Evolutionary conservation across 1,139 yeast genomes (phyloP).

Genomic region (Geotrichum citri-aurantii): DNA sequence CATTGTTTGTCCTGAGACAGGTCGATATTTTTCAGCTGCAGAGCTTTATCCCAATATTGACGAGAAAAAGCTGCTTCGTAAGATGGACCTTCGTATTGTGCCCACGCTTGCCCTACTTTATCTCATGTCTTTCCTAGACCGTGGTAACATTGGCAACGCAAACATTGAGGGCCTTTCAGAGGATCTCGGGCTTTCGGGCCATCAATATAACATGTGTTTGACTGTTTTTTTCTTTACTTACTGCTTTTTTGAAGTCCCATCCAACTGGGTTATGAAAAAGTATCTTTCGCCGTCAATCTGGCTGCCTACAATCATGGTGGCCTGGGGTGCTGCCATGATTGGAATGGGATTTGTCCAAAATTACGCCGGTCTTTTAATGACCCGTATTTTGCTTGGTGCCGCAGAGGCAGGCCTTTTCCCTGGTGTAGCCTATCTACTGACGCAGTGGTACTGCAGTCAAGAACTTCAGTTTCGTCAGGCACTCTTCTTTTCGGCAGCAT

Average conservation of each 20-base stretch:
- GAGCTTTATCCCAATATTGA: conserved; percentile 13
- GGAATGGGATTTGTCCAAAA: conserved; percentile 56
- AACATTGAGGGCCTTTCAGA: conserved; percentile 51
- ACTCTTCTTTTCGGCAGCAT: conserved; percentile 46
- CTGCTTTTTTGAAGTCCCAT: conserved; percentile 51
- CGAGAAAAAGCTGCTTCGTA: conserved; percentile 40
- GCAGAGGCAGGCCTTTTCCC: conserved; percentile 29
- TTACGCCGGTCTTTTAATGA: conserved; percentile 42
- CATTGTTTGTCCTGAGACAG: conserved; percentile 1
- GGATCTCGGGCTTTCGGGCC: conserved; percentile 45
- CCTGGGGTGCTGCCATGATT: conserved; percentile 53
- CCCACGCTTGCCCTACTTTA: conserved; percentile 47
- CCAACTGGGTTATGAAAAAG: conserved; percentile 38
- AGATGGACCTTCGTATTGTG: conserved; percentile 43
- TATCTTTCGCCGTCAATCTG: conserved; percentile 33
- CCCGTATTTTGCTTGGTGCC: conserved; percentile 41
- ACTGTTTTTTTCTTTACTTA: conserved; percentile 55
- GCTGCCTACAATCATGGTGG: conserved; percentile 48
- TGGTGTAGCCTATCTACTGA: conserved; percentile 29
- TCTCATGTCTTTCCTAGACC: conserved; percentile 48
- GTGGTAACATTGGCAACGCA: conserved; percentile 58
- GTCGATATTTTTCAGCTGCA: not conserved
- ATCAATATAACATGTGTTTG: conserved; percentile 49
- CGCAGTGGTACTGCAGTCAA: conserved; percentile 39
- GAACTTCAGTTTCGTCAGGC: conserved; percentile 49